These are phyloP conservation scores for Malbranchea zuffiana DNA, from an alignment of 2,329 filamentous ascomycete species.

Conservation along the genomic window DNA sequence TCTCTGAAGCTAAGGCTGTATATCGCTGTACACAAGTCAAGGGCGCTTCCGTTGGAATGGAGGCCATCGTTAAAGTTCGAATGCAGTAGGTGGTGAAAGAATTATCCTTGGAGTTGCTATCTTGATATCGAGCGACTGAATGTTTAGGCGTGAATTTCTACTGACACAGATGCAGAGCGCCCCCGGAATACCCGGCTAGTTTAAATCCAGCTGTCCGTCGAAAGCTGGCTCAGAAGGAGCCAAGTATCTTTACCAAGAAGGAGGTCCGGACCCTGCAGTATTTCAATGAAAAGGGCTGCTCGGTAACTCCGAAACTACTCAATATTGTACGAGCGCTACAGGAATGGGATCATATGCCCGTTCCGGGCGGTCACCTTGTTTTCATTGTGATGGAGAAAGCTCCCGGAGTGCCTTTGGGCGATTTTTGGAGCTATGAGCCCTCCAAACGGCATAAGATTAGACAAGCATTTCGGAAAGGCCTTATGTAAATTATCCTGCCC, in stretches of 20 bases:
- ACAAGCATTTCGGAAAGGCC: slow-evolving; percentile 2
- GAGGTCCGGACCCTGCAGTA: not conserved
- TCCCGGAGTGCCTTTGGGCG: slow-evolving; percentile 7
- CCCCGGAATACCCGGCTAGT: not conserved
- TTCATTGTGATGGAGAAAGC: slow-evolving; percentile 11
- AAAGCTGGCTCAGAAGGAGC: not conserved
- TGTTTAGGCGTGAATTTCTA: not conserved
- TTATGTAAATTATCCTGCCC: not conserved
- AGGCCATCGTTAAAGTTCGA: slow-evolving; percentile 11
- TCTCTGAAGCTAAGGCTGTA: slow-evolving; percentile 5
- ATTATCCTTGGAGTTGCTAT: too few species aligned
- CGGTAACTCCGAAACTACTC: slow-evolving; percentile 4
- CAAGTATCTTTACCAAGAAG: not conserved
- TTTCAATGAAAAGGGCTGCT: slow-evolving; percentile 6
- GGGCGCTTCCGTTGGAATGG: slow-evolving; percentile 3
- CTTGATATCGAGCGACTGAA: too few species aligned
- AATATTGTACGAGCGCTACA: not conserved
- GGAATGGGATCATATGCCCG: not conserved
- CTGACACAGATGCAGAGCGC: not conserved
- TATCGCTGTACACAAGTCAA: slow-evolving; percentile 7
- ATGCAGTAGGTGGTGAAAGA: slow-evolving; percentile 10
- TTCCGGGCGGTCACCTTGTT: slow-evolving; percentile 10
- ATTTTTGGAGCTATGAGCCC: slow-evolving; percentile 4
- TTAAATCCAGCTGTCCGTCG: not conserved
- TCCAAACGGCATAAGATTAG: slow-evolving; percentile 6